Percentiles rank a stretch among this genome's conserved stretches.
These are phyloP conservation scores for Volvariella surrecta DNA, from an alignment of 1,284 basidiomycete species.

Conservation along the genomic window DNA sequence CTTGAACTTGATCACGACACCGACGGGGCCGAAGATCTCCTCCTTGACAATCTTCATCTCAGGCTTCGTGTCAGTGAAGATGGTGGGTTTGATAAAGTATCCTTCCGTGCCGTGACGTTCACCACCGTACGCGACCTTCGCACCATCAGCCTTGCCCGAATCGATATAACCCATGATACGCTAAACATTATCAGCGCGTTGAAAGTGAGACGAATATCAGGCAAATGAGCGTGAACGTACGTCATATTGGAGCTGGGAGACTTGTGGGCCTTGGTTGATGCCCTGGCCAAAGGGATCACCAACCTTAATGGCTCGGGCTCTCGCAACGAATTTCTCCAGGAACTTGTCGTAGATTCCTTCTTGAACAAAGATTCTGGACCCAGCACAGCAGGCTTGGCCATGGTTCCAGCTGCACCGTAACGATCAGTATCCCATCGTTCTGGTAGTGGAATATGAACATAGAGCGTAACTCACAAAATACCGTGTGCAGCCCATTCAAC, in stretches of 20 bases:
- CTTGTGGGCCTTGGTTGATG: conserved; percentile 35
- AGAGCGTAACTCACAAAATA: conserved; percentile 49
- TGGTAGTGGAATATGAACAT: background rate
- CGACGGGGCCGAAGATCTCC: conserved; percentile 89
- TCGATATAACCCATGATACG: conserved; percentile 88
- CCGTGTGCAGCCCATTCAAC: conserved; percentile 78
- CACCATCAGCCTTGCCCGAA: conserved; percentile 77
- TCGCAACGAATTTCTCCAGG: conserved; percentile 49
- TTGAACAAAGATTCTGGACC: conserved; percentile 84
- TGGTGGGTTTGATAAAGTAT: conserved; percentile 76
- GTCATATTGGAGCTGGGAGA: conserved; percentile 33
- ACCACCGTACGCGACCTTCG: conserved; percentile 76
- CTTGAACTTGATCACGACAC: conserved; percentile 67
- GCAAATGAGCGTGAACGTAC: conserved; percentile 13
- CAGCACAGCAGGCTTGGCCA: conserved; percentile 82
- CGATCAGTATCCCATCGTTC: background rate
- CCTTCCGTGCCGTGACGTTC: conserved; percentile 66
- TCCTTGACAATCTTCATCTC: conserved; percentile 86
- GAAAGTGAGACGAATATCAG: background rate
- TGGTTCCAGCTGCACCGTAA: conserved; percentile 58
- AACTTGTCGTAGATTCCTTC: conserved; percentile 77
- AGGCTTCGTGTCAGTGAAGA: conserved; percentile 74
- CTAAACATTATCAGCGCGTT: conserved; percentile 18
- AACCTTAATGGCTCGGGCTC: conserved; percentile 42
- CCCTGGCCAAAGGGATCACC: conserved; percentile 75